Evolutionary conservation across 2,329 filamentous ascomycete genomes (phyloP).

Genomic region (Leptographium wingfieldii): DNA sequence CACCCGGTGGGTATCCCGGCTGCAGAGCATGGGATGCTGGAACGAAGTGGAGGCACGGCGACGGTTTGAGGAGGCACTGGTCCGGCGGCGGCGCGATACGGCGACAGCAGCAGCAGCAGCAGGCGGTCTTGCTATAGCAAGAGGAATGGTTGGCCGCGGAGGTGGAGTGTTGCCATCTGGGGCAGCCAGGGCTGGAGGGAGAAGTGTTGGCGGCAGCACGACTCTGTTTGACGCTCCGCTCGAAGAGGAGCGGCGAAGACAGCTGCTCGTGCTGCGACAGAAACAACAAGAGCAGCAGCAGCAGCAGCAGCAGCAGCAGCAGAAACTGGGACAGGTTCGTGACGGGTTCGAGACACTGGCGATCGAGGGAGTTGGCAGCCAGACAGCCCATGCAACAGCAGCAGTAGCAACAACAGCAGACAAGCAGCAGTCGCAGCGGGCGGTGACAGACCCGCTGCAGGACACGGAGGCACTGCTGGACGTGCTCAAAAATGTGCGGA

Average conservation of each 20-base stretch:
- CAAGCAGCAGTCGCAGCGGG: constrained; percentile 1
- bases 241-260: constrained; percentile 43
- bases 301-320: constrained; percentile 25
- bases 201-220: constrained; percentile 24
- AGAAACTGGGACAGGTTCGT: constrained; percentile 6
- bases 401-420: constrained; percentile 10
- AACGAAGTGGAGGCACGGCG: constrained; percentile 75
- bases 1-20: constrained; percentile 77
- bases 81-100: constrained; percentile 44
- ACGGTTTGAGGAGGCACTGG: constrained; percentile 61
- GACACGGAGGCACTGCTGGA: constrained; percentile 55
- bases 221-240: constrained; percentile 63
- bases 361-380: constrained; percentile 24
- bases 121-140: constrained; percentile 5
- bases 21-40: constrained; percentile 86
- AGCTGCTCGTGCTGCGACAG: constrained; percentile 24
- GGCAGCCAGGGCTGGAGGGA: background rate
- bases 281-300: constrained; percentile 24
- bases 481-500: constrained; percentile 58
- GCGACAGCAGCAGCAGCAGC: constrained; percentile 22
- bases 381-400: constrained; percentile 10
- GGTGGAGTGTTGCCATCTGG: background rate
- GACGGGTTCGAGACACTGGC: constrained; percentile 76
- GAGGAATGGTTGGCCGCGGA: constrained; percentile 12
- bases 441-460: constrained; percentile 26